phyloP scores from a whole-genome alignment of 805 yeast genomes.

The Metschnikowia gelsemii region DNA sequence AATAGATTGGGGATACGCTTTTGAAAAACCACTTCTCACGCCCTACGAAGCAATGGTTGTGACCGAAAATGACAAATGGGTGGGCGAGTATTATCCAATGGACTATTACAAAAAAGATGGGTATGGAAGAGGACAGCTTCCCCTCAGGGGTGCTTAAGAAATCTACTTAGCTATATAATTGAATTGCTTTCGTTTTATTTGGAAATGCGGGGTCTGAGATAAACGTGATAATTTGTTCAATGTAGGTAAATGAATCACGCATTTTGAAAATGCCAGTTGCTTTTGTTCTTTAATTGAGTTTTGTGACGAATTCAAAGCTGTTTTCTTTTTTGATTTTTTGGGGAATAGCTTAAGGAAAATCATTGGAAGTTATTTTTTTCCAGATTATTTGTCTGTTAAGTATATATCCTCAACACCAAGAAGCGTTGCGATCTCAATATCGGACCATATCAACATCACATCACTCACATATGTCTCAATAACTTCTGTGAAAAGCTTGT shows the following conservation, averaged over 20 bases:
- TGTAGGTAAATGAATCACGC: too few species aligned
- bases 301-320: too few species aligned
- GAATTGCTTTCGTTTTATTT: too few species aligned
- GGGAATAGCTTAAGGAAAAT: too few species aligned
- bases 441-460: conserved; percentile 50
- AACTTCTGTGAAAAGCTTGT: conserved; percentile 38
- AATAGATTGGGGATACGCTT: conserved; percentile 99
- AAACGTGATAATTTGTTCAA: too few species aligned
- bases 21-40: conserved; percentile 83
- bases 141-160: conserved; percentile 28
- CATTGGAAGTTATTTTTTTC: too few species aligned
- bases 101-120: conserved; percentile 90
- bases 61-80: conserved; percentile 71
- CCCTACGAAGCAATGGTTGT: conserved; percentile 96
- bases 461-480: conserved; percentile 36
- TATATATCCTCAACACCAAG: conserved; percentile 54
- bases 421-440: conserved; percentile 61
- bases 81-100: conserved; percentile 79
- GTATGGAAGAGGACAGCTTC: conserved; percentile 82
- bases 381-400: too few species aligned
- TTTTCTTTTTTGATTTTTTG: too few species aligned
- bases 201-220: too few species aligned
- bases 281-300: too few species aligned
- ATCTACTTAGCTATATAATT: not conserved
- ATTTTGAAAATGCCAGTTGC: too few species aligned